phyloP scores from a whole-genome alignment of 768 basidiomycete genomes.

The Daedaleopsis sinensis region DNA sequence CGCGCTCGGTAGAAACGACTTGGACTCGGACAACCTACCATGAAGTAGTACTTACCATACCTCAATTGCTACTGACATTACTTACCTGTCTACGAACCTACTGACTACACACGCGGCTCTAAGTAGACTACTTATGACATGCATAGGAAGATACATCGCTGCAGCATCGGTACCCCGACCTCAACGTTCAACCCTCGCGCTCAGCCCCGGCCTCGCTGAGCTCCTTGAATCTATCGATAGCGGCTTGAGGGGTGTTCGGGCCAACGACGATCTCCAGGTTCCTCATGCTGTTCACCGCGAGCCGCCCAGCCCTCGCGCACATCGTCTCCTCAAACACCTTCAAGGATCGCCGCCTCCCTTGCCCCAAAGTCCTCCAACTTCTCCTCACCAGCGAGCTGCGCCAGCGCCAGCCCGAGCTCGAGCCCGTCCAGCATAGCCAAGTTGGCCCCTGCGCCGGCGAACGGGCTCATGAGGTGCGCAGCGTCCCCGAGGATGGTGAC shows the following conservation, averaged over 20 bases:
- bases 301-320: conserved; percentile 1
- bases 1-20: too few species aligned
- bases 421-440: conserved; percentile 37
- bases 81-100: too few species aligned
- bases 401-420: too few species aligned
- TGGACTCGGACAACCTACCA: too few species aligned
- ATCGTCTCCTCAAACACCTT: conserved; percentile 1
- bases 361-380: neutral
- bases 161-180: too few species aligned
- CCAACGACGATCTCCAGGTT: conserved; percentile 14
- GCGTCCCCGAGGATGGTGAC: conserved; percentile 31
- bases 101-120: too few species aligned
- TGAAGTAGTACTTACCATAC: too few species aligned
- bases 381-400: conserved; percentile 4
- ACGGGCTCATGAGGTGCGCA: conserved; percentile 41
- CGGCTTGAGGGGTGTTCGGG: conserved; percentile 9
- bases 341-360: conserved; percentile 1
- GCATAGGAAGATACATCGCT: too few species aligned
- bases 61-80: too few species aligned
- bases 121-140: too few species aligned
- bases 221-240: neutral
- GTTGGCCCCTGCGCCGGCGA: conserved; percentile 42
- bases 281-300: conserved; percentile 6
- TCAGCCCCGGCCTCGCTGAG: neutral
- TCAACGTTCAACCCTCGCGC: neutral